Evolutionary conservation across 345 rosid species (phyloP), one percentile per base, ranked within the genome.

Genomic region (Excoecaria cochinchinensis): DNA sequence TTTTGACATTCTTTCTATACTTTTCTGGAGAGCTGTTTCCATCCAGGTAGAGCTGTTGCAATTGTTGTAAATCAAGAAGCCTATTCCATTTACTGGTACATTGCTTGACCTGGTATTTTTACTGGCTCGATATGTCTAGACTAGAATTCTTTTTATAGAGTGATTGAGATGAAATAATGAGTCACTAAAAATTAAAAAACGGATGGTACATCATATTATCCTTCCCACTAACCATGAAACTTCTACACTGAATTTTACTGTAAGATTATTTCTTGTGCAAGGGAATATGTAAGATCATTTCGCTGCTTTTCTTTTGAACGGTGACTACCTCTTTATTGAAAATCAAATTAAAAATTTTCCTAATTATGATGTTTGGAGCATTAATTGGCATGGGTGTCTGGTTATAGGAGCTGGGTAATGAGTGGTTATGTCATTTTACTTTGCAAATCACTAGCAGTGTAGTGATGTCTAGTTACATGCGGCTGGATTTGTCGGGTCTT

Each of bases 191-290:
- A 56, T n/a, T n/a, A n/a, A 67, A 73, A 19, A 39, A 50, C n/a
- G 75, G 75, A 55, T 53, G 74, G 11, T 69, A 39, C 57, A 22
- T 36, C 51, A 8, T 72, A 48, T 62, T 71, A 4, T 78, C 69
- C 74, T 67, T 82, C 78, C 80, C 13, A 56, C 38, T 52, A 69
- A 7, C 75, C 72, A 73, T 79, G 82, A 76, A 52, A 52, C 74
- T 38, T 71, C 53, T 22, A 72, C 55, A 73, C 64, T 50, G 25
- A 73, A 48, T 60, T 67, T 55, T 73, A n/a, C 68, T 73, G 70
- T 68, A 58, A 72, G 42, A 25, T 73, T 38, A 60, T 51, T 68
- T 31, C 22, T 51, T 42, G 56, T 46, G 51, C 12, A 14, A 42
- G 60, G n/a, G 24, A 58, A 53, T 31, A 31, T 31, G 31, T 31